Conservation (phyloP, 129 eudicot genomes). For the Kitagawia praeruptora region DNA sequence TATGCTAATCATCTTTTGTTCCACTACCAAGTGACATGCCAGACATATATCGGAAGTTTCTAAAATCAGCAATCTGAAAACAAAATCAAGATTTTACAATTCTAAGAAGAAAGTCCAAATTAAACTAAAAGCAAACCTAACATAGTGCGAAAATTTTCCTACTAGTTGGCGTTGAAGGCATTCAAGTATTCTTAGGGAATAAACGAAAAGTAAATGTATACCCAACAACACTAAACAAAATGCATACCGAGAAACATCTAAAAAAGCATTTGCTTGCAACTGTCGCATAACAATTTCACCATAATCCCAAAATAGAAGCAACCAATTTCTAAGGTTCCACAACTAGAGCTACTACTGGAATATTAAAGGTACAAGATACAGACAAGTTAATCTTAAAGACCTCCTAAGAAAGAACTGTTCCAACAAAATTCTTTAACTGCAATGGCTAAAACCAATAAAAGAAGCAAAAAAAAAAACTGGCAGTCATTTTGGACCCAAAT, state of each 20-base stretch:
- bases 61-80: not conserved
- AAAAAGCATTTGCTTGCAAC: not conserved
- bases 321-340: not conserved
- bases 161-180: too few relatives aligned
- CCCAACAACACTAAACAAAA: not conserved
- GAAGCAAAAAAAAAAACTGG: not conserved
- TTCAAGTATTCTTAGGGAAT: not conserved
- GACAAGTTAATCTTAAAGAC: conserved; percentile 9
- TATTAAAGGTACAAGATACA: not conserved
- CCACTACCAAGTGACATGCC: not conserved
- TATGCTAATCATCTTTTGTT: not conserved
- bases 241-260: not conserved
- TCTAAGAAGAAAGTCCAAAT: not conserved
- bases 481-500: conserved; percentile 7
- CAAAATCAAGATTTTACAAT: not conserved
- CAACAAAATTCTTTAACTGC: not conserved
- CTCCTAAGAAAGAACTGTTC: not conserved
- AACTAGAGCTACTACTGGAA: conserved; percentile 5
- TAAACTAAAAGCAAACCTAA: not conserved
- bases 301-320: not conserved
- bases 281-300: not conserved
- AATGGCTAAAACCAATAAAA: not conserved
- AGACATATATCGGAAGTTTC: not conserved
- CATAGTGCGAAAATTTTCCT: not conserved
- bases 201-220: not conserved